Conservation (phyloP, 805 yeast species). For the Yamadazyma ubonensis region DNA sequence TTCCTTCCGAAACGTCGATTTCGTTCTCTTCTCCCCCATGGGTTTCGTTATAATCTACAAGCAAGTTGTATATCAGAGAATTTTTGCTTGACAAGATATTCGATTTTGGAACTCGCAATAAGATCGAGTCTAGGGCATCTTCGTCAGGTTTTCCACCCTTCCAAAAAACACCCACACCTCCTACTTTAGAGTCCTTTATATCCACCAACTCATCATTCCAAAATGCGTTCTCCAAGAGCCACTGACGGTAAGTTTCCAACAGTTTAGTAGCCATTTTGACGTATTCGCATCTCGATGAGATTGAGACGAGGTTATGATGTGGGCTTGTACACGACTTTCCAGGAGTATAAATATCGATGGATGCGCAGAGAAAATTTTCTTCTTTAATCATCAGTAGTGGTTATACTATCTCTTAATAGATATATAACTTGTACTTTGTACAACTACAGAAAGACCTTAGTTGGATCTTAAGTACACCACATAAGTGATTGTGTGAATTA, state of each 20-base stretch:
- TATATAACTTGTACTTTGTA: slow-evolving; percentile 50
- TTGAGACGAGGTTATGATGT: slow-evolving; percentile 6
- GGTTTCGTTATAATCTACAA: slow-evolving; percentile 47
- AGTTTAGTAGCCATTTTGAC: slow-evolving; percentile 1
- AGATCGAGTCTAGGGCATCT: slow-evolving; percentile 21
- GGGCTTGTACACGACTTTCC: slow-evolving; percentile 1
- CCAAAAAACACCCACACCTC: slow-evolving; percentile 78
- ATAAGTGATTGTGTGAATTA: slow-evolving; percentile 42
- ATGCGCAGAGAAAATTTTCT: slow-evolving; percentile 25
- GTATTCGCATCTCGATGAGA: slow-evolving; percentile 5
- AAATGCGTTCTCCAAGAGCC: slow-evolving; percentile 58
- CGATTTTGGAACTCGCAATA: slow-evolving; percentile 62
- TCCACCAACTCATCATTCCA: slow-evolving; percentile 42
- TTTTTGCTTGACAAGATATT: slow-evolving; percentile 58
- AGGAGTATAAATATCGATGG: slow-evolving; percentile 5
- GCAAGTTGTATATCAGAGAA: slow-evolving; percentile 61
- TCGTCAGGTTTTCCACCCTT: too few relatives aligned
- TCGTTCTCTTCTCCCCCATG: slow-evolving; percentile 14
- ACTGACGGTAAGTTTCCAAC: slow-evolving; percentile 21
- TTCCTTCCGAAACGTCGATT: slow-evolving; percentile 49
- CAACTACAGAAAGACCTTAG: slow-evolving; percentile 45
- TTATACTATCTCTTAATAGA: slow-evolving; percentile 66
- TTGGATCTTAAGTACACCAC: slow-evolving; percentile 39
- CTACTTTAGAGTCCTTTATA: slow-evolving; percentile 24
- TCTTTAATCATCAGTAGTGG: slow-evolving; percentile 69